These are phyloP conservation scores for Calonectria honghensis DNA, from an alignment of 2,329 filamentous ascomycete genomes.

Conservation along the genomic window DNA sequence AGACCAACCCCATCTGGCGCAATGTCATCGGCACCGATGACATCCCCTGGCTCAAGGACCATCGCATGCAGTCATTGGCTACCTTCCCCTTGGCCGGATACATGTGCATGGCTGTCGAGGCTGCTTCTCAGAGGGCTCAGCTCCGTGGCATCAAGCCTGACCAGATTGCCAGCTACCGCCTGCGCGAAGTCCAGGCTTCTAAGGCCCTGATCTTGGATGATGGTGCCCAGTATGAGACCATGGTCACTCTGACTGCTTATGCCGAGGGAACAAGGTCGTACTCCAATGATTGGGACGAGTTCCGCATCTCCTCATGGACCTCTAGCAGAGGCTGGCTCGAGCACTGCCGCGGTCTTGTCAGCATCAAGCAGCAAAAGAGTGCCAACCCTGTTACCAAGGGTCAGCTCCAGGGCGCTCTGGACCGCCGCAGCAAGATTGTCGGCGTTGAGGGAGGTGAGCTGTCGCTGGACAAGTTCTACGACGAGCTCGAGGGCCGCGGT, in stretches of 20 bases:
- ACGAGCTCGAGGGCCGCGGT: constrained; percentile 51
- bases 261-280: constrained; percentile 55
- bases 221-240: constrained; percentile 51
- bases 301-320: constrained; percentile 73
- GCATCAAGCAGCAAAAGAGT: constrained; percentile 55
- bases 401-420: constrained; percentile 34
- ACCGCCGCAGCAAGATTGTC: constrained; percentile 40
- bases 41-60: constrained; percentile 75
- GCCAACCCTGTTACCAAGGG: constrained; percentile 51
- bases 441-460: constrained; percentile 33
- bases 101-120: constrained; percentile 71
- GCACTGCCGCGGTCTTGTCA: constrained; percentile 73
- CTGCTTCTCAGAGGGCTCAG: constrained; percentile 61
- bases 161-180: constrained; percentile 42
- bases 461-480: constrained; percentile 50
- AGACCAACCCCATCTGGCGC: constrained; percentile 69
- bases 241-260: constrained; percentile 52
- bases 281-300: constrained; percentile 72
- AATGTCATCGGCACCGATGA: constrained; percentile 69
- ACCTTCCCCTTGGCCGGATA: constrained; percentile 74
- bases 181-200: constrained; percentile 54
- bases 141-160: constrained; percentile 49
- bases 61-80: constrained; percentile 73
- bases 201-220: constrained; percentile 56
- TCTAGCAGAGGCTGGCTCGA: constrained; percentile 73